Evolutionary conservation across 768 basidiomycete genomes (phyloP), one percentile per base, ranked within the genome.

Genomic region (Macrolepiota fuliginosa): DNA sequence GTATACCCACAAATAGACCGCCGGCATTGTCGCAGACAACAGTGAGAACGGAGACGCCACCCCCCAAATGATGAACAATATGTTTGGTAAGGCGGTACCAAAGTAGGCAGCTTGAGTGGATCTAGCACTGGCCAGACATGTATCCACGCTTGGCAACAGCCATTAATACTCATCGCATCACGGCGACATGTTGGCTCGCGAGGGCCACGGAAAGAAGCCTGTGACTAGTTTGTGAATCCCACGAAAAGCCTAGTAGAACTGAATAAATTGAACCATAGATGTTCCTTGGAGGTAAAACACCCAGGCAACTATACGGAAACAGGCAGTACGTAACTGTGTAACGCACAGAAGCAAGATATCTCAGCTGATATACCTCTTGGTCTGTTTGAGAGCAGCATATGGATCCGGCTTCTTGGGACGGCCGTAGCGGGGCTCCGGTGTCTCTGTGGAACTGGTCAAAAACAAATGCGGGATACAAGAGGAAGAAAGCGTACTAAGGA

Each of bases 401-500:
- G 72, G 79, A 69, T 89, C 83, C 29, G 70, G 68, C 71, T 82
- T 86, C 45, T 80, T 76, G 51, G 77, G 76, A 56, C 77, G 76
- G 24, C 85, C 86, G 71, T 77, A 91, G 37, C 74, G 76, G 15
- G 87, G 88, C 70, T 90, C 87, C 46, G 70, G 68, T 56, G 66
- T 66, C 57, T 75, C 80, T 81, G 63, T 52, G 63, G 64, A 55
- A 59, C 17, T 50, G 61, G 54, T 64, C 45, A 65, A 39, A 62
- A 51, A 42, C 52, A 29, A 25, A 58, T 55, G 65, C 59, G 37
- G 62, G 47, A 50, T 54, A 37, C 1, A 49, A 62, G 49, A 65
- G 54, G 47, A 32, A 22, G 40, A 64, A 61, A 36, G 85, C 91
- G 75, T 69, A 90, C 93, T 80, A 62, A 94, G 74, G 36, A 88